Evolutionary conservation across 495 filamentous ascomycete species (phyloP).

Genomic region (Massariosphaeria phaeospora): DNA sequence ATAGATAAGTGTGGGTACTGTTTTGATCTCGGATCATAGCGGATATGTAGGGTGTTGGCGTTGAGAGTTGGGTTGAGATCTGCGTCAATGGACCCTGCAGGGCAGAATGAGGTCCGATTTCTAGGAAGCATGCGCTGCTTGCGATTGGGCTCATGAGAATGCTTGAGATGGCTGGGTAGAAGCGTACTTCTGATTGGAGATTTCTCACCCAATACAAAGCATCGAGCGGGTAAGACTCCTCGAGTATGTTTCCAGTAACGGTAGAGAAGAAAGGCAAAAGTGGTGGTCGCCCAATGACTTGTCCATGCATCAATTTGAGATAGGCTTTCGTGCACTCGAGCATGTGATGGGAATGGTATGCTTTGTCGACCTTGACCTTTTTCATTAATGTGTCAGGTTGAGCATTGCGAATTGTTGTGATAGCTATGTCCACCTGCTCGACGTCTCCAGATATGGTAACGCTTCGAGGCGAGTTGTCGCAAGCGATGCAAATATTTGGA

Average conservation of each 20-base stretch:
- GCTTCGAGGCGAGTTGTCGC: constrained; percentile 10
- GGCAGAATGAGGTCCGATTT: constrained; percentile 37
- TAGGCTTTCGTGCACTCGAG: background rate
- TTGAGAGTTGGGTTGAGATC: constrained; percentile 1
- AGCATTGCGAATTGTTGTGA: background rate
- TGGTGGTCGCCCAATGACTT: background rate
- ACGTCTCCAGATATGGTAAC: constrained; percentile 12
- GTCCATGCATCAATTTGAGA: background rate
- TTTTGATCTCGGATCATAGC: background rate
- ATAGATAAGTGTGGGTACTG: background rate
- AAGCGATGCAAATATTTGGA: constrained; percentile 1
- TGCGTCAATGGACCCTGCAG: constrained; percentile 35
- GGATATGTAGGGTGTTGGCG: background rate
- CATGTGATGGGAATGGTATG: background rate
- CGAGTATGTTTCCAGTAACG: background rate
- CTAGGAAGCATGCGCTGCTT: constrained; percentile 20
- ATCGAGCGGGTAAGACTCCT: too few relatives aligned
- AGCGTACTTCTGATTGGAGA: too few relatives aligned
- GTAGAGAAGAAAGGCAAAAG: background rate
- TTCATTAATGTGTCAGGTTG: background rate
- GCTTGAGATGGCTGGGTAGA: too few relatives aligned
- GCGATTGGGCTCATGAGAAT: background rate
- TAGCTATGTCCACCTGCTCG: background rate
- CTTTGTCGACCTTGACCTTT: constrained; percentile 8
- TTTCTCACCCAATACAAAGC: too few relatives aligned